Conservation (phyloP, 208 protist species). For the Angomonas deanei region DNA sequence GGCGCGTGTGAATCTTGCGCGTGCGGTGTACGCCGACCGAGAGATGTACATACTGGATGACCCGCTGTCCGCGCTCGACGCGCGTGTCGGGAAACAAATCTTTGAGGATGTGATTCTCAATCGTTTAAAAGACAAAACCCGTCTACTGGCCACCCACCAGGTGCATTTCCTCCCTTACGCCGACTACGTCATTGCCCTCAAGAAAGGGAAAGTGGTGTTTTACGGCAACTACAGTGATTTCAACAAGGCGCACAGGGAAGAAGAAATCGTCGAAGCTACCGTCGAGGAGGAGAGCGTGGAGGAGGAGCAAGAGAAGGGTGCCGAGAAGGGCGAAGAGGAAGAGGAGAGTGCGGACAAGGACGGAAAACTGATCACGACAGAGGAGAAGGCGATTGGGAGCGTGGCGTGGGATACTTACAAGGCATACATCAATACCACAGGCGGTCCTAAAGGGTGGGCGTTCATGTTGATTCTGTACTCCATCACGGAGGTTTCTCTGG, state of each 20-base stretch:
- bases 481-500: not conserved
- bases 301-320: slow-evolving; percentile 2
- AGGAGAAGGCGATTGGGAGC: slow-evolving; percentile 51
- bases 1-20: slow-evolving; percentile 76
- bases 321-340: not conserved
- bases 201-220: slow-evolving; percentile 48
- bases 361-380: slow-evolving; percentile 40
- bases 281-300: not conserved
- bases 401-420: slow-evolving; percentile 56
- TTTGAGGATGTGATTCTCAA: slow-evolving; percentile 44
- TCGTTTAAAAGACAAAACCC: slow-evolving; percentile 71
- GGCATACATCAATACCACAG: slow-evolving; percentile 49
- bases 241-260: not conserved
- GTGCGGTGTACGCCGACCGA: slow-evolving; percentile 80
- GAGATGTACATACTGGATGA: slow-evolving; percentile 92
- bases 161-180: slow-evolving; percentile 80
- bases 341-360: slow-evolving; percentile 1
- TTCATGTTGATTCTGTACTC: slow-evolving; percentile 53
- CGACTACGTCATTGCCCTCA: slow-evolving; percentile 84
- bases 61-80: slow-evolving; percentile 91
- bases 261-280: not conserved
- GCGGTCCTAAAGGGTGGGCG: slow-evolving; percentile 21
- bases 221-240: slow-evolving; percentile 29
- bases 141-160: slow-evolving; percentile 93
- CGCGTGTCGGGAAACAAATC: slow-evolving; percentile 57